Evolutionary conservation across 331 rosid species (phyloP), one percentile per base, ranked within the genome.

Genomic region (Malus hybrid): DNA sequence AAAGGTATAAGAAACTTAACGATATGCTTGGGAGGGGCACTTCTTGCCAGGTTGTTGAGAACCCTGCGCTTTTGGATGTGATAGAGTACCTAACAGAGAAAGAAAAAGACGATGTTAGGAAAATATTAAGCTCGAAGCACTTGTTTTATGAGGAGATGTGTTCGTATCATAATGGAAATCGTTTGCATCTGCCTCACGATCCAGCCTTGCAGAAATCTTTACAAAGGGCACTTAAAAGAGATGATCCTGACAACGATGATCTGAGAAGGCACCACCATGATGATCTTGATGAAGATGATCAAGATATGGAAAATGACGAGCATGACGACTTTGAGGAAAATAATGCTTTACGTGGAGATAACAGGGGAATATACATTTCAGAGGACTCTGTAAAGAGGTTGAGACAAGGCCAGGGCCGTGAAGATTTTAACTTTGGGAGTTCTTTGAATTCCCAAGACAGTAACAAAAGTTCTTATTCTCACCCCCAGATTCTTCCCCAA

Each of bases 101-200:
- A 82, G 96, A 91, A 54, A 93, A 93, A 80, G 97, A 91, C 1
- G 93, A 91, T 28, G 93, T 91, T 70, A 79, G 90, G 48, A 93
- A 91, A 78, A 91, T 88, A 73, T 83, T 93, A 34, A 89, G 89
- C 93, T 93, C 98, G 1, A 93, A 91, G 85, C 97, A 93, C 24
- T 80, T 93, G 10, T 93, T 91, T 76, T 93, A 93, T 48, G 96
- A 93, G 82, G 97, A 91, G 79, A 93, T 91, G 98, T 93, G 98
- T 77, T 93, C 97, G 31, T 93, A 93, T 75, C 97, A 91, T 85
- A 91, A 93, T 75, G 72, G 87, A 5, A 93, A 93, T 76, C 87
- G 93, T 67, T 79, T 91, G 75, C 96, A 91, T 86, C 85, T 93
- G 76, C 96, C 98, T 74, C 98, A 85, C 34, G 97, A 93, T 82